These are phyloP conservation scores for Penicillium steckii DNA, from an alignment of 495 filamentous ascomycete species.

Conservation along the genomic window DNA sequence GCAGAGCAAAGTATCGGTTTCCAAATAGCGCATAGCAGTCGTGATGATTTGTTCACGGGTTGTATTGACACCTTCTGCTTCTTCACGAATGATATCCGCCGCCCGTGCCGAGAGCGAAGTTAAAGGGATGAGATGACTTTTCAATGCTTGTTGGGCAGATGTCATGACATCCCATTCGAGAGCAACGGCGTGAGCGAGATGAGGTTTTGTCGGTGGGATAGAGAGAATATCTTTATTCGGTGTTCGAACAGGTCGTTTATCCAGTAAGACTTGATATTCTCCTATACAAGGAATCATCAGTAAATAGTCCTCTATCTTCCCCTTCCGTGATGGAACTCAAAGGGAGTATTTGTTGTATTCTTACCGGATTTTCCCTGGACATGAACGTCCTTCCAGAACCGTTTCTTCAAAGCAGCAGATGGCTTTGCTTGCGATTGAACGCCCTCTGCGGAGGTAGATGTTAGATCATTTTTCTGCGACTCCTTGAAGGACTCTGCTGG, in stretches of 20 bases:
- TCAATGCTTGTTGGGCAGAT: conserved; percentile 72
- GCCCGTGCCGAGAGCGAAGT: conserved; percentile 81
- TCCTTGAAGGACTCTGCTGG: conserved; percentile 54
- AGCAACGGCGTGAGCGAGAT: conserved; percentile 83
- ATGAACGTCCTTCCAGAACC: conserved; percentile 82
- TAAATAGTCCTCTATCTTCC: too few species aligned
- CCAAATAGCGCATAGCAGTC: conserved; percentile 78
- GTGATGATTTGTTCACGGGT: conserved; percentile 58
- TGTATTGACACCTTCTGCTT: conserved; percentile 44
- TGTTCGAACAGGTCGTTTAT: conserved; percentile 73
- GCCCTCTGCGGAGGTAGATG: conserved; percentile 48
- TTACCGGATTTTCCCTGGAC: conserved; percentile 54
- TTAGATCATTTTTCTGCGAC: conserved; percentile 52
- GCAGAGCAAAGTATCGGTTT: conserved; percentile 93
- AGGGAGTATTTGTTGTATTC: too few species aligned
- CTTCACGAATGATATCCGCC: conserved; percentile 70
- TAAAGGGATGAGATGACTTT: conserved; percentile 82
- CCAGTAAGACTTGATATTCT: conserved; percentile 70
- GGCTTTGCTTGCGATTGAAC: conserved; percentile 38
- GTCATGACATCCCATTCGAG: conserved; percentile 88
- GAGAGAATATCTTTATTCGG: conserved; percentile 70
- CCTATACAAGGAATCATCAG: too few species aligned
- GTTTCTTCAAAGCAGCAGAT: conserved; percentile 54
- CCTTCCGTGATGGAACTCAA: too few species aligned
- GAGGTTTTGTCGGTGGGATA: conserved; percentile 70